Base-by-base conservation (phyloP, 345 rosid species). In the Rhodamnia argentea region DNA sequence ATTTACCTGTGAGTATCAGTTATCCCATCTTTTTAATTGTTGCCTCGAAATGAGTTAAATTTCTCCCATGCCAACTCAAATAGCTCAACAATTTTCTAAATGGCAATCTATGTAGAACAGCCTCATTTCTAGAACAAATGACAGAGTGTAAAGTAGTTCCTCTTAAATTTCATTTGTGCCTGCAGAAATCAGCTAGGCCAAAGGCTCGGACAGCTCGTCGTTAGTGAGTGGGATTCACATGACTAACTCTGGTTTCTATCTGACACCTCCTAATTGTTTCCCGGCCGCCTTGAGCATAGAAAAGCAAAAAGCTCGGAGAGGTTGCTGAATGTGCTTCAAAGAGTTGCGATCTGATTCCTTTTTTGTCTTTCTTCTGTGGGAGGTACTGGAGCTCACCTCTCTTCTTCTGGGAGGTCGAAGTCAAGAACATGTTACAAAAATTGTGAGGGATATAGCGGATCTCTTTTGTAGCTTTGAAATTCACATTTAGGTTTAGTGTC, bases 111-210 rank as follows among this genome's bases (percentile, higher is more conserved):
- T 24, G 51, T 84, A 53, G 26, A 15, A 11, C 4, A 23, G 52
- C 20, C 81, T 26, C 7, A 27, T 15, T 15, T 6, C 53, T 29
- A 24, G 5, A n/a, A 54, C n/a, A 40, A 32, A 51, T 83, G 51
- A 42, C 32, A 7, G 13, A 6, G 22, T 60, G 54, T 12, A 23
- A 42, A 15, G 50, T 59, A 64, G 83, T 85, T 50, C 9, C 40
- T 27, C 75, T 62, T 29, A 62, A 62, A 23, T 83, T 84, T 85
- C 54, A 50, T 85, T 42, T 88, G 37, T 81, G 26, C 26, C 86
- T 87, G 90, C 93, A 97, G 99, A 97, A 93, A 90, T 89, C 95
- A 85, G 84, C 95, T 51, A 94, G 96, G 92, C 95, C 96, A 53
- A 97, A 94, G 88, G 90, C 96, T 64, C 94, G 99, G 89, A 90